A percentile compares a stretch with the other conserved stretches of the same genome.
phyloP scores from a whole-genome alignment of 2,329 filamentous ascomycete genomes.

The Myriangium duriaei region DNA sequence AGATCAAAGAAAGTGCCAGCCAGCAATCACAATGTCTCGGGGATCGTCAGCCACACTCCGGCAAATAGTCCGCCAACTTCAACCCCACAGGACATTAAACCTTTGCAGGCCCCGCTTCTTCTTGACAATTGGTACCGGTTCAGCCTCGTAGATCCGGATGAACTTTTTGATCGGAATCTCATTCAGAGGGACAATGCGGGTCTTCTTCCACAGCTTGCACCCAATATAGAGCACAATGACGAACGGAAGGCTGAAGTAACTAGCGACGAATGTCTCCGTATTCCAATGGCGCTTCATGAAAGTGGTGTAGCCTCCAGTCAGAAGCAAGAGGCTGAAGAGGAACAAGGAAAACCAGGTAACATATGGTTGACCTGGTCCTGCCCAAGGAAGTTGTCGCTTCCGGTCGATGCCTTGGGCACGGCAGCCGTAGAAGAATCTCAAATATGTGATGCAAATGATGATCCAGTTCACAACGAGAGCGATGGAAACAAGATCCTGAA shows the following conservation, averaged over 20 bases:
- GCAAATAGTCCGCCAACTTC: too few relatives aligned
- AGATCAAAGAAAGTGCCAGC: too few relatives aligned
- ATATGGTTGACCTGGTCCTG: conserved; percentile 20
- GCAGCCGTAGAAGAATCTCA: conserved; percentile 41
- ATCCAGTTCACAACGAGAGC: conserved; percentile 49
- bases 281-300: conserved; percentile 19
- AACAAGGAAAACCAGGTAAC: conserved; percentile 17
- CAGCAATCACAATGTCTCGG: too few relatives aligned
- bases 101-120: too few relatives aligned
- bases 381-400: conserved; percentile 20
- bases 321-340: conserved; percentile 16
- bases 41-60: too few relatives aligned
- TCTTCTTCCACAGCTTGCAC: conserved; percentile 18
- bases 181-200: conserved; percentile 16
- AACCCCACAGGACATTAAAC: too few relatives aligned
- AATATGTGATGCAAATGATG: conserved; percentile 42
- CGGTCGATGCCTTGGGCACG: conserved; percentile 38
- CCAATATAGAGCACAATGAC: conserved; percentile 19
- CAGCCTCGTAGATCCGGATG: too few relatives aligned
- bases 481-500: conserved; percentile 45
- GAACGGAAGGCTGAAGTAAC: conserved; percentile 20
- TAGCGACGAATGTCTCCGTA: conserved; percentile 18
- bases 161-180: conserved; percentile 18
- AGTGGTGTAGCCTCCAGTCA: conserved; percentile 21
- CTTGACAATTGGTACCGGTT: too few relatives aligned